These are phyloP conservation scores for Rhizopogon vesiculosus DNA, from an alignment of 768 basidiomycete species.

Conservation along the genomic window DNA sequence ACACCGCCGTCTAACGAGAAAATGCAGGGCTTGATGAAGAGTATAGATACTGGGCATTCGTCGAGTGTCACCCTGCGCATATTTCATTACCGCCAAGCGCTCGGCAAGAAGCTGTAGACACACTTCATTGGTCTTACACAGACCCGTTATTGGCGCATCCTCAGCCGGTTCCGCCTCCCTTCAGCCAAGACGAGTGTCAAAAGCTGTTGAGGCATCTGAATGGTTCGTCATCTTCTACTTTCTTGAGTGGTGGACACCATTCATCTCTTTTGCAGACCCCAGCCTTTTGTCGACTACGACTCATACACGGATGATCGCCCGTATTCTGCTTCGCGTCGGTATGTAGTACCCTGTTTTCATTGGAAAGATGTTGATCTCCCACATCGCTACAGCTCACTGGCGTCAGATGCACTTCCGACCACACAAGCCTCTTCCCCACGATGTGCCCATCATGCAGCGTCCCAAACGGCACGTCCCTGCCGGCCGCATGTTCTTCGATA, in stretches of 20 bases:
- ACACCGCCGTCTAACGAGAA: background rate
- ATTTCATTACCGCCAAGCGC: constrained; percentile 49
- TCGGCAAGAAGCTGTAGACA: constrained; percentile 66
- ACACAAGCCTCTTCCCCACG: constrained; percentile 58
- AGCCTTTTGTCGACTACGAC: constrained; percentile 29
- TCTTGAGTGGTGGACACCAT: background rate
- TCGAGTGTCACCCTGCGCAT: constrained; percentile 78
- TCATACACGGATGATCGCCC: constrained; percentile 61
- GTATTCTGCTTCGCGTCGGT: constrained; percentile 67
- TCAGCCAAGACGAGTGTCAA: constrained; percentile 72
- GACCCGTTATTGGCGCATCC: constrained; percentile 68
- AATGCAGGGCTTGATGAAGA: constrained; percentile 64
- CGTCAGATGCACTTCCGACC: constrained; percentile 68
- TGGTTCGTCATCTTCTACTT: constrained; percentile 13
- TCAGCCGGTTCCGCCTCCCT: constrained; percentile 55
- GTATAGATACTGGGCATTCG: constrained; percentile 78
- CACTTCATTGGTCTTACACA: constrained; percentile 77
- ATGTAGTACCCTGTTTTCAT: constrained; percentile 20
- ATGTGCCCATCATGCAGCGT: constrained; percentile 30
- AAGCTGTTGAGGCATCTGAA: constrained; percentile 61
- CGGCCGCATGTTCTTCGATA: constrained; percentile 47
- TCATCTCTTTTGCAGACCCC: constrained; percentile 9
- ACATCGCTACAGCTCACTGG: constrained; percentile 47
- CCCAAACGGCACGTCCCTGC: constrained; percentile 31
- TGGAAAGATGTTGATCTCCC: background rate